Conservation (phyloP, 441 rosid species). For the Pelargonium citronellum region DNA sequence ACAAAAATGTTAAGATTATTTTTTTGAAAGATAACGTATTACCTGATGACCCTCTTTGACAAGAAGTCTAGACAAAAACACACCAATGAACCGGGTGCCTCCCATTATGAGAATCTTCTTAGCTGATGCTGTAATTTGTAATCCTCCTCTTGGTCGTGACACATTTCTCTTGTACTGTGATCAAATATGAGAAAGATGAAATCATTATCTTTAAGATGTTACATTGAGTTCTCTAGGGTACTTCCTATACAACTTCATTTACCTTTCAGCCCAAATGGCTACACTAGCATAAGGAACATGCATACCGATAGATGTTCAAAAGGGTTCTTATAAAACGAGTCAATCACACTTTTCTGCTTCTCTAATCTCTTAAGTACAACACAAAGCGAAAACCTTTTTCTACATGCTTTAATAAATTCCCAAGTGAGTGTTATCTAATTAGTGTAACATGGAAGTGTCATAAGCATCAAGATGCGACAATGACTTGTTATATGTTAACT, state of each 20-base stretch:
- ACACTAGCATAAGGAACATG: too few species aligned
- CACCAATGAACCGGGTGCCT: conserved; percentile 76
- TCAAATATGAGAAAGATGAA: conserved; percentile 13
- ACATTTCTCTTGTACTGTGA: conserved; percentile 67
- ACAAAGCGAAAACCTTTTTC: neutral
- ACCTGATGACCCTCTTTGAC: conserved; percentile 91
- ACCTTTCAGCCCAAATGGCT: too few species aligned
- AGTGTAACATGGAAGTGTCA: neutral
- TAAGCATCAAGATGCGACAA: neutral
- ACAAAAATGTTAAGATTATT: too few species aligned
- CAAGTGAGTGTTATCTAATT: neutral
- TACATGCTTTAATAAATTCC: neutral
- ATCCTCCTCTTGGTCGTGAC: conserved; percentile 55
- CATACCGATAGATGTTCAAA: neutral
- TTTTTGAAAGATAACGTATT: neutral
- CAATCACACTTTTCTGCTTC: too few species aligned
- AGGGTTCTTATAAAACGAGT: neutral
- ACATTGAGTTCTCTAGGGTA: neutral
- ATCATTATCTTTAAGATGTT: neutral
- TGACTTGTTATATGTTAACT: neutral
- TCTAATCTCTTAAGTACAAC: neutral
- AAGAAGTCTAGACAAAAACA: conserved; percentile 78
- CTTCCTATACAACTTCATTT: neutral
- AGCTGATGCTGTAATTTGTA: conserved; percentile 59
- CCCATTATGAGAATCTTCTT: conserved; percentile 90